A percentile compares a stretch with the other conserved stretches of the same genome.
phyloP scores from a whole-genome alignment of 2,329 filamentous ascomycete species.

The Lachnellula hyalina region DNA sequence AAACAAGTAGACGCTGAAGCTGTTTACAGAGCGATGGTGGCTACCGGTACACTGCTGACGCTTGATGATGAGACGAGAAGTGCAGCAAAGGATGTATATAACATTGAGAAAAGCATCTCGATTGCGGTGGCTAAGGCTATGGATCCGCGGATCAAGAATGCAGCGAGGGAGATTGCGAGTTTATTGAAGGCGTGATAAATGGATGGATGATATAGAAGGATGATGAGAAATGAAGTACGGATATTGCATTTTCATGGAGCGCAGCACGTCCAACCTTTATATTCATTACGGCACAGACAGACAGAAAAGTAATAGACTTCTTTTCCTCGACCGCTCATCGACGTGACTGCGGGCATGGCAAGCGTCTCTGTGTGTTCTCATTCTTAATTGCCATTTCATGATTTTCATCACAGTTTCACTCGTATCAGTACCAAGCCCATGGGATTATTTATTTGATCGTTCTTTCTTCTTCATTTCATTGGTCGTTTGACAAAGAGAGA shows the following conservation, averaged over 20 bases:
- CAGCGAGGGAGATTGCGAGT: conserved; percentile 50
- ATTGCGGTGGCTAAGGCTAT: conserved; percentile 47
- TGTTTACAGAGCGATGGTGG: conserved; percentile 75
- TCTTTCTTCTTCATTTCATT: background rate
- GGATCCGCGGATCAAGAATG: conserved; percentile 55
- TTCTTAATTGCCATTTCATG: no score
- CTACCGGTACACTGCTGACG: conserved; percentile 70
- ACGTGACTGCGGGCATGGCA: no score
- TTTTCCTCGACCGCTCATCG: background rate
- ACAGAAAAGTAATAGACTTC: background rate
- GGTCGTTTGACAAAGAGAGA: background rate
- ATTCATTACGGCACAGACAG: background rate
- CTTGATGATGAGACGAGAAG: conserved; percentile 50
- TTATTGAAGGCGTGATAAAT: conserved; percentile 15
- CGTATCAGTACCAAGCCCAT: no score
- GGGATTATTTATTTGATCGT: background rate
- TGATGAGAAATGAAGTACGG: background rate
- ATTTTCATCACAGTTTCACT: no score
- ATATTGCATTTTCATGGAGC: background rate
- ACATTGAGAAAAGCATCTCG: conserved; percentile 42
- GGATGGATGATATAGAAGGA: background rate
- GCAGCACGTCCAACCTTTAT: background rate
- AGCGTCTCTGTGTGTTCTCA: no score
- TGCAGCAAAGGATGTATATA: conserved; percentile 52
- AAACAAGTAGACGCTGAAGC: conserved; percentile 74